Evolutionary conservation across 768 basidiomycete species (phyloP), one percentile per base, ranked within the genome.

Genomic region (Amanita pseudoporphyria): DNA sequence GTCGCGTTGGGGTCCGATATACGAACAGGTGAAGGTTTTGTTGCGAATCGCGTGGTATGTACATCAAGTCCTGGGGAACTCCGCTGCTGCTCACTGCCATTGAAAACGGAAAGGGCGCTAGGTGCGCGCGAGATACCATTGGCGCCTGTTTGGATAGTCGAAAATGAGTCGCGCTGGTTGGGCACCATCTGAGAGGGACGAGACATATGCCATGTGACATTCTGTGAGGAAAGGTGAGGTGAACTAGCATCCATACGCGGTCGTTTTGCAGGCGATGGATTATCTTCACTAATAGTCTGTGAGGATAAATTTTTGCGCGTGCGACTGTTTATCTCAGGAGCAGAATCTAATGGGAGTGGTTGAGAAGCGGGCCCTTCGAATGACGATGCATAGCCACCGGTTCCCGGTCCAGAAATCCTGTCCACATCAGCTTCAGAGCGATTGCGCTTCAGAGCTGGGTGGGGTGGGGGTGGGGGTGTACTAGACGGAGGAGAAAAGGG

Each of bases 231-330:
- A 45, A 59, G 69, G 32, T 66, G 62, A 13, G 64, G 66, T 31
- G 67, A 57, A 18, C 32, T 6, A 16, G 61, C 65, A 19, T 86
- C 84, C 40, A 71, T 81, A 22, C 87, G 82, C 21, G 71, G 65
- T 33, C 86, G 82, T 63, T 89, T 89, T n/a, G 73, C 66, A 6
- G 84, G 83, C 2, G 84, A 81, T 3, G 83, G 81, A 3, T 76
- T 77, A 24, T 79, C 80, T 31, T 80, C 81, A 39, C 74, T 77
- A 47, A 78, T 78, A 1, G 59, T 52, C 38, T 69, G 72, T 49
- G 77, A 68, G 1, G 69, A 64, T 18, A 81, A 81, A 1, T 76
- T 62, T 19, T 78, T 75, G 26, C 78, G 74, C 2, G 75, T 69
- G 26, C 69, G 66, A 53, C 77, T 74, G 32, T 59, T 57, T 59